A percentile compares a stretch with the other conserved stretches of the same genome.
Conservation (phyloP, 106 monocot genomes). For the Dioscorea dumetorum region DNA sequence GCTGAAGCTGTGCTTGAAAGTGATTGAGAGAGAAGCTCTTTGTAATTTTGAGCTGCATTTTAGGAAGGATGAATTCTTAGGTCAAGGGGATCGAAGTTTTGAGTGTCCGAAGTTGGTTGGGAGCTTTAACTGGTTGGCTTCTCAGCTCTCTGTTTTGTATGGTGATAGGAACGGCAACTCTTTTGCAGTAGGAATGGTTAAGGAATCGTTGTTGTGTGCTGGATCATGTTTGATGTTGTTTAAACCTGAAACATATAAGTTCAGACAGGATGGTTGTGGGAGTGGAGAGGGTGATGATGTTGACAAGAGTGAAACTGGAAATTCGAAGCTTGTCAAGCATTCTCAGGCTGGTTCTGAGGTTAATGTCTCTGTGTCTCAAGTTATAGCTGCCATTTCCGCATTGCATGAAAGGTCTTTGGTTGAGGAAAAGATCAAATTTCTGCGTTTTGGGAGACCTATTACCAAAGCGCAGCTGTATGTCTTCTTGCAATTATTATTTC, state of each 20-base stretch:
- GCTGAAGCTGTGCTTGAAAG: slow-evolving; percentile 71
- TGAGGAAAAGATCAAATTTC: slow-evolving; percentile 48
- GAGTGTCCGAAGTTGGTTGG: slow-evolving; percentile 51
- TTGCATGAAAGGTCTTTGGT: slow-evolving; percentile 64
- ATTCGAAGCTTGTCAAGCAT: not conserved
- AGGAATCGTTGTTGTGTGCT: slow-evolving; percentile 42
- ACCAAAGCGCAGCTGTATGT: slow-evolving; percentile 61
- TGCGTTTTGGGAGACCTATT: slow-evolving; percentile 26
- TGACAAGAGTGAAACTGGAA: slow-evolving; percentile 4
- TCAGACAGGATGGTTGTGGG: not conserved
- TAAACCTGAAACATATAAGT: slow-evolving; percentile 2
- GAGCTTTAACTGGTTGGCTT: slow-evolving; percentile 57
- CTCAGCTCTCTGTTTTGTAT: slow-evolving; percentile 70
- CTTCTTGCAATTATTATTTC: not conserved
- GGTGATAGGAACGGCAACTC: slow-evolving; percentile 51
- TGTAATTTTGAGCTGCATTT: slow-evolving; percentile 19
- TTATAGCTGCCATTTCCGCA: slow-evolving; percentile 81
- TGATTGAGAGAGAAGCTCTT: slow-evolving; percentile 39
- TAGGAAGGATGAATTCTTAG: slow-evolving; percentile 15
- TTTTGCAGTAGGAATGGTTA: slow-evolving; percentile 53
- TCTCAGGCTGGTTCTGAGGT: not conserved
- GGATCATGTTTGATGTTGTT: slow-evolving; percentile 44
- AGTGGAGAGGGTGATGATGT: slow-evolving; percentile 1
- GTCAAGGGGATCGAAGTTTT: slow-evolving; percentile 26
- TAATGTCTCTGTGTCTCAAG: slow-evolving; percentile 67